A percentile compares a stretch with the other conserved stretches of the same genome.
Conservation (phyloP, 306 rosid species). For the Phaseolus lunatus region DNA sequence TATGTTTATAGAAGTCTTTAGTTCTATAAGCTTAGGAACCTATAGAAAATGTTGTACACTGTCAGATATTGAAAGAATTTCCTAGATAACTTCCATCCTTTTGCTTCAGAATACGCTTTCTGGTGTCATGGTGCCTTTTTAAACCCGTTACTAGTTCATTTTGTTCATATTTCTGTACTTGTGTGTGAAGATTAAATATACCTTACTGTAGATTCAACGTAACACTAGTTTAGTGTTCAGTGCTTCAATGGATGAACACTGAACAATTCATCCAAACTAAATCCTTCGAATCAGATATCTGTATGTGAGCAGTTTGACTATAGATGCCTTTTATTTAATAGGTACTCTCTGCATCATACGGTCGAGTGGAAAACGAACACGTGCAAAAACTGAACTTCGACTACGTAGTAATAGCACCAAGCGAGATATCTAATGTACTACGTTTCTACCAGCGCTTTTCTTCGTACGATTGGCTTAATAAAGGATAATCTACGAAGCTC, state of each 20-base stretch:
- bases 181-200: background rate
- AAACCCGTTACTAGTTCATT: background rate
- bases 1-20: conserved; percentile 21
- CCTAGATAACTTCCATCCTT: conserved; percentile 9
- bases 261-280: background rate
- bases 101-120: conserved; percentile 2
- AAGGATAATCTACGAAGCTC: background rate
- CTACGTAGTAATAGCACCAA: background rate
- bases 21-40: conserved; percentile 39
- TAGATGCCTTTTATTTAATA: too few species aligned
- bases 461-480: background rate
- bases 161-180: background rate
- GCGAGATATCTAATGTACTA: background rate
- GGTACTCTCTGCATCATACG: background rate
- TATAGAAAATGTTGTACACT: conserved; percentile 36
- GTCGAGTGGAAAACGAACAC: background rate
- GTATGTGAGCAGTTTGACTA: background rate
- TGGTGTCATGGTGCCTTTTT: background rate
- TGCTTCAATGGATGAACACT: background rate
- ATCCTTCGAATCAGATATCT: background rate
- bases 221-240: background rate
- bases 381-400: background rate
- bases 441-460: background rate
- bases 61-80: conserved; percentile 32
- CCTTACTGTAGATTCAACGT: background rate